Evolutionary conservation across 1,139 yeast genomes (phyloP), one percentile per base, ranked within the genome.

Genomic region (Taphrina deformans): DNA sequence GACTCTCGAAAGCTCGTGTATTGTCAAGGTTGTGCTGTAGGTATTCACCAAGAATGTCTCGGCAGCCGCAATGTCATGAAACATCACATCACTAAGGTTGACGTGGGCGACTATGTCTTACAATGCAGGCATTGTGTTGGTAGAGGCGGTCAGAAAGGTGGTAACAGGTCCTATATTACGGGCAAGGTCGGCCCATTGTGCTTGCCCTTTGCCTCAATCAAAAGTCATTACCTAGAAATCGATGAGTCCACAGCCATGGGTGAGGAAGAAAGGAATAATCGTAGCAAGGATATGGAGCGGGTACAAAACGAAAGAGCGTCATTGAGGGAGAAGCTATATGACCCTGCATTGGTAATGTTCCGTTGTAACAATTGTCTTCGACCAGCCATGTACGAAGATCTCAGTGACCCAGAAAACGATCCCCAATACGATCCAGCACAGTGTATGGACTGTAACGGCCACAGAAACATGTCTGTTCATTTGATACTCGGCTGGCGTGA

Each of bases 1-100:
- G 53, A 38, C 21, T 18, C 50, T 46, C 55, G 46, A 16, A 50
- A 38, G 18, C 56, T 68, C 21, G 29, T 69, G n/a, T 63, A 66
- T 29, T 69, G 70, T 50, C 70, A 68, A 23, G 70, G 70, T 5
- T 69, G 70, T 50, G 66, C 69, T n/a, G 68, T 65, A 24, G 58
- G 69, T 4, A 58, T 46, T 18, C 70, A 69, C 38, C 69, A 55
- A 12, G 45, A 52, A 10, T 69, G 70, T 38, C 45, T 51, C 40
- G 65, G 50, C 14, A 33, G 38, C 29, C 48, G 45, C 23, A 38
- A 12, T 6, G 38, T 14, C 9, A 33, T 16, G 48, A 58, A 48
- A 46, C 62, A 62, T 29, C 48, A 40, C 29, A 24, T 68, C 16
- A 60, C 66, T 10, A 60, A 41, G 35, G 52, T 59, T 7, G 59